Conservation (phyloP, 352 stramenopile genomes). For the Bremia lactucae region DNA sequence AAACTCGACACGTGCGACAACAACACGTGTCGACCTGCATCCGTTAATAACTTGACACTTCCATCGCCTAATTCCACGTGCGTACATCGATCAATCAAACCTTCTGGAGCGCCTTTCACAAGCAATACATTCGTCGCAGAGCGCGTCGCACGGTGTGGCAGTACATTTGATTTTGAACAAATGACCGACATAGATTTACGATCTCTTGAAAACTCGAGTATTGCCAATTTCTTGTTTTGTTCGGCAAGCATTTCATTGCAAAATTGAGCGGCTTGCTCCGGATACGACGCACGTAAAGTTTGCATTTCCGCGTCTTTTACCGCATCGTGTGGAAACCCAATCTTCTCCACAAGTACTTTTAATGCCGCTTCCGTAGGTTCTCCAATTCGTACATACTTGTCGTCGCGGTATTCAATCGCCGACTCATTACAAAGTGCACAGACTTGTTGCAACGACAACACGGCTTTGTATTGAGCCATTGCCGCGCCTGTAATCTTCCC, state of each 20-base stretch:
- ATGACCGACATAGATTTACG: constrained; percentile 98
- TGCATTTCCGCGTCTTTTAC: constrained; percentile 54
- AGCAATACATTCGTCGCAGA: constrained; percentile 89
- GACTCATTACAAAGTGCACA: constrained; percentile 97
- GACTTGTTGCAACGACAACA: constrained; percentile 86
- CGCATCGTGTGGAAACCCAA: constrained; percentile 72
- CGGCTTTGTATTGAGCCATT: constrained; percentile 48
- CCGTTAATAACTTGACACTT: constrained; percentile 87
- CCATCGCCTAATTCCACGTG: constrained; percentile 90
- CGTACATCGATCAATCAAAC: constrained; percentile 93
- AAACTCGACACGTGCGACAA: constrained; percentile 87
- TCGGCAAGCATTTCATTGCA: constrained; percentile 72
- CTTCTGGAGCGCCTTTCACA: constrained; percentile 97
- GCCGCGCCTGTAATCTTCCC: constrained; percentile 51
- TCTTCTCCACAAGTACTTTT: constrained; percentile 92
- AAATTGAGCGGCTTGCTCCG: constrained; percentile 67
- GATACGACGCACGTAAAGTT: constrained; percentile 45
- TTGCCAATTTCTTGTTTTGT: constrained; percentile 87
- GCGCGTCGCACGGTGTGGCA: constrained; percentile 37
- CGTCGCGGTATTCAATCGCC: constrained; percentile 77
- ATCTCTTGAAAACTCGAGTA: constrained; percentile 94
- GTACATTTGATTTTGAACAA: constrained; percentile 39
- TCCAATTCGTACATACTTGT: constrained; percentile 86
- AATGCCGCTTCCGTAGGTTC: constrained; percentile 97
- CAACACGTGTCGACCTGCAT: constrained; percentile 76